Base-by-base conservation (phyloP, 2,329 filamentous ascomycete genomes). In the Pseudocercospora crystallina region DNA sequence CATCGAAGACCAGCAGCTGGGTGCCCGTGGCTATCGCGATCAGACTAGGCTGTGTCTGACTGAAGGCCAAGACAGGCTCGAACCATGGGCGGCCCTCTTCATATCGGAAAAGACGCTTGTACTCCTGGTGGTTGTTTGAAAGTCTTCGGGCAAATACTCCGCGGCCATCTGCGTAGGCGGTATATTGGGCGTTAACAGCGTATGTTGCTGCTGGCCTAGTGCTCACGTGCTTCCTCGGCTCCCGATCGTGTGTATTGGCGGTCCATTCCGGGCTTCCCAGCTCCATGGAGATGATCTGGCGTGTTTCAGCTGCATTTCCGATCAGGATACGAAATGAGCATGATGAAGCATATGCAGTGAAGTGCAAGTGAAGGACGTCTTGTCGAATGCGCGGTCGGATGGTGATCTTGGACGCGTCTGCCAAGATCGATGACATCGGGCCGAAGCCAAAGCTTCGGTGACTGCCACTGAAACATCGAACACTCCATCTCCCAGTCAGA, bases 21-120 rank as follows among this genome's bases (percentile, higher is more conserved):
- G 55, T 35, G 11, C 59, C 60, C 5, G 46, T 54, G 5, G 60
- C 56, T 34, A 61, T 53, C 13, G 60, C 57, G n/a, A 63, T 47
- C 2, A 61, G 49, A 29, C 55, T 53, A n/a, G 43, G 47, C 5
- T 45, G 47, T 34, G 48, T 39, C n/a, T 55, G 44, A 8, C 50
- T 57, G 3, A 63, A 54, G 13, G 56, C 49, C 47, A 62, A 29
- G 7, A 61, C 51, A 11, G 56, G 56, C 30, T 49, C 40, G 17
- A 51, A 50, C 44, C 51, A 50, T 8, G 49, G 54, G 5, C 49
- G 46, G 11, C 41, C 43, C 5, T 43, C 46, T 20, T 47, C 38
- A 43, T 56, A 49, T 30, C 44, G 49, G 13, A 52, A 43, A 20
- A 53, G 41, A 15, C 51, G 51, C 8, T 43, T 39, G 33, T 49